These are phyloP conservation scores for Closterium sp. DNA, from an alignment of 139 green algal species.

Conservation along the genomic window DNA sequence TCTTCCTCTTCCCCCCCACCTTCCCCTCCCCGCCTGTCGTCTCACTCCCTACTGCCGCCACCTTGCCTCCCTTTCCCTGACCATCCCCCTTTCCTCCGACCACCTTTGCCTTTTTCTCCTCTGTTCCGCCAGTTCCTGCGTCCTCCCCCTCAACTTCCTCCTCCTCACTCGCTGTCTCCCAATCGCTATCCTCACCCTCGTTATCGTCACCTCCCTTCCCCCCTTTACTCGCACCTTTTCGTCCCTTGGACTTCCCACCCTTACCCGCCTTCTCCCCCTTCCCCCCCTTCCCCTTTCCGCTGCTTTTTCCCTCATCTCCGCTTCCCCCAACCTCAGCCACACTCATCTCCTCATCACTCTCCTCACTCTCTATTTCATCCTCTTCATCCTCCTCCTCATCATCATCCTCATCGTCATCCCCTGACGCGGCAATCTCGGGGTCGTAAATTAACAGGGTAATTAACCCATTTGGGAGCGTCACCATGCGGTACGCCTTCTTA, in stretches of 20 bases:
- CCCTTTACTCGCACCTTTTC: background rate
- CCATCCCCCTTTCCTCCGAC: background rate
- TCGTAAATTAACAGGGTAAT: constrained; percentile 82
- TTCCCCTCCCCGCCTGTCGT: background rate
- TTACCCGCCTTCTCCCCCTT: background rate
- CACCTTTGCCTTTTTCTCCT: background rate
- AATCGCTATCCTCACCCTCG: constrained; percentile 27
- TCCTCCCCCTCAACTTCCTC: constrained; percentile 25
- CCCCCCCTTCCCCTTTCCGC: constrained; percentile 1
- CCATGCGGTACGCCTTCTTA: constrained; percentile 64
- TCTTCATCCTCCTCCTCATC: constrained; percentile 52
- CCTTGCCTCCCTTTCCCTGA: background rate
- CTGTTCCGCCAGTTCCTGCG: background rate
- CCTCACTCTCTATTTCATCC: constrained; percentile 31
- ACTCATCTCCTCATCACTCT: constrained; percentile 4
- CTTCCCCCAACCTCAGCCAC: background rate
- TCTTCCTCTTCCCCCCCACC: background rate
- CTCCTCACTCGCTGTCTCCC: constrained; percentile 36
- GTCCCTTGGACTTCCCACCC: background rate
- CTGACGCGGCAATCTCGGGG: constrained; percentile 67
- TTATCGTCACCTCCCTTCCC: background rate
- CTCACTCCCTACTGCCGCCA: background rate
- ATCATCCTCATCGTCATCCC: constrained; percentile 52
- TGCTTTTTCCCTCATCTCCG: constrained; percentile 16
- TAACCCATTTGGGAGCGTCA: constrained; percentile 77